Conservation (phyloP, 2,329 filamentous ascomycete genomes). For the Dothideomycetes sp. region DNA sequence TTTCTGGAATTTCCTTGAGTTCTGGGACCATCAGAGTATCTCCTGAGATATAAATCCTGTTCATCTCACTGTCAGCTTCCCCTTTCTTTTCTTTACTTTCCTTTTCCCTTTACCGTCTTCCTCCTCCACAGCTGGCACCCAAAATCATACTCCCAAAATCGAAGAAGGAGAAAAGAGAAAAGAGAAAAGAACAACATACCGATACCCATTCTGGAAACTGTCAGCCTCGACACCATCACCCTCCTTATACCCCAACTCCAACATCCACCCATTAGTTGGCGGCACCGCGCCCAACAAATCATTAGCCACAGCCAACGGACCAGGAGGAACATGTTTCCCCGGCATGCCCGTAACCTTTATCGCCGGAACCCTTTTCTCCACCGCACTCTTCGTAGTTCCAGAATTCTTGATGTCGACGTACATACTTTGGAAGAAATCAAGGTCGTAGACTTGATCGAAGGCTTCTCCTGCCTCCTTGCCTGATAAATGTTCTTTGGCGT, state of each 20-base stretch:
- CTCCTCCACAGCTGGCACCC: too few relatives aligned
- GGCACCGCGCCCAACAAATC: slow-evolving; percentile 46
- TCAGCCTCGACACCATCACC: slow-evolving; percentile 13
- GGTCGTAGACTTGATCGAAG: slow-evolving; percentile 46
- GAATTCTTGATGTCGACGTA: slow-evolving; percentile 34
- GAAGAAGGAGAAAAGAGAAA: background rate
- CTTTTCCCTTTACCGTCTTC: too few relatives aligned
- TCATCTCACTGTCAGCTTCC: slow-evolving; percentile 4
- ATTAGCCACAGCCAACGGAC: slow-evolving; percentile 37
- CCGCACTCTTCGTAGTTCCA: slow-evolving; percentile 2
- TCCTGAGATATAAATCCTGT: slow-evolving; percentile 54
- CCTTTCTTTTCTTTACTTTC: too few relatives aligned
- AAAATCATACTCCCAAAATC: too few relatives aligned
- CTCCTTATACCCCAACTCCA: slow-evolving; percentile 48
- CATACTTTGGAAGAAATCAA: slow-evolving; percentile 49
- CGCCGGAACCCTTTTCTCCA: slow-evolving; percentile 27
- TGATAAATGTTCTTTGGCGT: slow-evolving; percentile 46
- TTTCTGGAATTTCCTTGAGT: slow-evolving; percentile 50
- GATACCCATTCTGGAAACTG: slow-evolving; percentile 41
- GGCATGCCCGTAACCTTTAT: slow-evolving; percentile 55
- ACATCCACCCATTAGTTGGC: slow-evolving; percentile 58
- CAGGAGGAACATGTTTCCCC: slow-evolving; percentile 51
- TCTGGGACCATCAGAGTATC: slow-evolving; percentile 57
- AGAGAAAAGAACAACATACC: too few relatives aligned
- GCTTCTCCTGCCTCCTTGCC: slow-evolving; percentile 37